Percentiles rank a stretch among this genome's conserved stretches.
Evolutionary conservation across 2,329 filamentous ascomycete genomes (phyloP).

Genomic region (Fusarium staphyleae): DNA sequence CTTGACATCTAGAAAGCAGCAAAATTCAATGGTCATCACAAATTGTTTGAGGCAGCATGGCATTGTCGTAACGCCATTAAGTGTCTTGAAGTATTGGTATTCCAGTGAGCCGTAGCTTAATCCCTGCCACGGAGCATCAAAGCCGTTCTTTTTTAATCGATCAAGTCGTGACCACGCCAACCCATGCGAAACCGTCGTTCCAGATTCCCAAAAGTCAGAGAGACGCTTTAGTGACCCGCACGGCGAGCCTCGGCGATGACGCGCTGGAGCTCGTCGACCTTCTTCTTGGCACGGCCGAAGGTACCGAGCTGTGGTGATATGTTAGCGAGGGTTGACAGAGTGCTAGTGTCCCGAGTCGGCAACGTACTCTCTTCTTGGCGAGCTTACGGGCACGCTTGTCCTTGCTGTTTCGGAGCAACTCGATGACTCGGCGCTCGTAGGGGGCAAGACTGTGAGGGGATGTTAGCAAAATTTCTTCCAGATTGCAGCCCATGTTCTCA

Average conservation of each 20-base stretch:
- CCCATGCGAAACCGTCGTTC: slow-evolving; percentile 45
- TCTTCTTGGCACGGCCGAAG: slow-evolving; percentile 97
- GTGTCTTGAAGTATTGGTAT: slow-evolving; percentile 47
- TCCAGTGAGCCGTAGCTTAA: slow-evolving; percentile 45
- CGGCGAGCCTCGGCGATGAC: slow-evolving; percentile 96
- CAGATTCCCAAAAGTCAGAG: slow-evolving; percentile 41
- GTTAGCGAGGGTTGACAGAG: slow-evolving; percentile 36
- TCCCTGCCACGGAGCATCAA: slow-evolving; percentile 44
- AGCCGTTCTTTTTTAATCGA: slow-evolving; percentile 42
- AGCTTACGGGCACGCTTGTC: slow-evolving; percentile 99
- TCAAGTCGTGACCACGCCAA: slow-evolving; percentile 49
- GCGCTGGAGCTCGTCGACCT: slow-evolving; percentile 98
- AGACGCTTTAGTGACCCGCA: slow-evolving; percentile 61
- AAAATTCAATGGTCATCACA: neutral
- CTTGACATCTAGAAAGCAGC: neutral
- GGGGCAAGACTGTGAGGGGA: slow-evolving; percentile 71
- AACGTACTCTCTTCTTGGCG: slow-evolving; percentile 95
- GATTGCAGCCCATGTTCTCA: neutral
- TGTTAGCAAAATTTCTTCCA: slow-evolving; percentile 38
- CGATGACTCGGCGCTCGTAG: slow-evolving; percentile 98
- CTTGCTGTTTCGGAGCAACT: slow-evolving; percentile 98
- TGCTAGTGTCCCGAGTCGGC: neutral
- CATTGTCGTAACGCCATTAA: slow-evolving; percentile 38
- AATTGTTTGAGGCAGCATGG: slow-evolving; percentile 13
- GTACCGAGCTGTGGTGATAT: slow-evolving; percentile 78